Evolutionary conservation across 257 asterid genomes (phyloP).

Genomic region (Ophiorrhiza pumila): DNA sequence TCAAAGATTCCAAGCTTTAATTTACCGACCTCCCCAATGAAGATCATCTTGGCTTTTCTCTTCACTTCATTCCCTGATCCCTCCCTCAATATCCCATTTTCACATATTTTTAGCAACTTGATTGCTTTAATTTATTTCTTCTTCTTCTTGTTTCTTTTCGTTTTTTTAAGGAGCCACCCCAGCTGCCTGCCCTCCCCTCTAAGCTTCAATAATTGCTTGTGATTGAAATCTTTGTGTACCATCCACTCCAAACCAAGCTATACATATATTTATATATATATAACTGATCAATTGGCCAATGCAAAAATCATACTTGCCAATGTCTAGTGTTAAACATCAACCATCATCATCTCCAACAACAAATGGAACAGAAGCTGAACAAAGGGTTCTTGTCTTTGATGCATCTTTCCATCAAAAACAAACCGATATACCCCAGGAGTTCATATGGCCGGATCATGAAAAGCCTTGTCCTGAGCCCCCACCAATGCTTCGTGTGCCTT

Average conservation of each 20-base stretch:
- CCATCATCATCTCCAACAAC: constrained; percentile 15
- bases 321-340: background rate
- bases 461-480: constrained; percentile 45
- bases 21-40: constrained; percentile 39
- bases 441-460: constrained; percentile 74
- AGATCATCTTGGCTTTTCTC: constrained; percentile 25
- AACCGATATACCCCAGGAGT: constrained; percentile 56
- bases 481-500: constrained; percentile 47
- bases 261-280: background rate
- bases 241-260: background rate
- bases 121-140: background rate
- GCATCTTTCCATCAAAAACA: constrained; percentile 45
- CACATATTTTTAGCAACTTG: background rate
- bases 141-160: background rate
- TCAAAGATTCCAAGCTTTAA: constrained; percentile 6
- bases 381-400: constrained; percentile 37
- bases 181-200: too few relatives aligned
- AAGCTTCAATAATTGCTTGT: background rate
- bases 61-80: constrained; percentile 35
- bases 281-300: background rate
- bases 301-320: background rate
- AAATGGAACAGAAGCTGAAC: constrained; percentile 15
- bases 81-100: too few relatives aligned
- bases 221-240: background rate
- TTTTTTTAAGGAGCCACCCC: background rate